Evolutionary conservation across 805 yeast genomes (phyloP).

Genomic region (Starmera amethionina): DNA sequence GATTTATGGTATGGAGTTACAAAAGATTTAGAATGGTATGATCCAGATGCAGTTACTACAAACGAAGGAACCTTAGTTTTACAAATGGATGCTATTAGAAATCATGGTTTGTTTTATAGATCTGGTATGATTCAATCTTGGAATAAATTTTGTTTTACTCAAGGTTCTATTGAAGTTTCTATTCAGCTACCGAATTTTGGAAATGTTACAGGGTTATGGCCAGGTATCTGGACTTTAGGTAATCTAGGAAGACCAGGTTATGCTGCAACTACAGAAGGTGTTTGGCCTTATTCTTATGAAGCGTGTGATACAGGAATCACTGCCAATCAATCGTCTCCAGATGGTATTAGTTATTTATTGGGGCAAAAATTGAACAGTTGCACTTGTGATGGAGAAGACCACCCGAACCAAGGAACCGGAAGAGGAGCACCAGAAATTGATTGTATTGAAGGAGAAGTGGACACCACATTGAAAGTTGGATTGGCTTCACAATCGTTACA

Average conservation of each 20-base stretch:
- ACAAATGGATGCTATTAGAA: conserved; percentile 71
- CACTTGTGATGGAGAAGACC: conserved; percentile 74
- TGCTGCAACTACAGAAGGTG: conserved; percentile 79
- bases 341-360: conserved; percentile 78
- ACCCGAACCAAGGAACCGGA: conserved; percentile 80
- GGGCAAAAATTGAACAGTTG: conserved; percentile 76
- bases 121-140: conserved; percentile 90
- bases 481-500: conserved; percentile 88
- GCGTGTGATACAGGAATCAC: conserved; percentile 91
- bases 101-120: conserved; percentile 72
- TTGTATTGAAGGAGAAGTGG: conserved; percentile 76
- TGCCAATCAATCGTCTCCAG: conserved; percentile 83
- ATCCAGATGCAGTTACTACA: conserved; percentile 82
- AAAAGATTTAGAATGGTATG: conserved; percentile 87
- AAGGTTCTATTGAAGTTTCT: conserved; percentile 69
- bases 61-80: conserved; percentile 59
- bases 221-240: conserved; percentile 93
- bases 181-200: conserved; percentile 77
- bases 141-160: conserved; percentile 85
- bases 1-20: conserved; percentile 84
- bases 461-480: conserved; percentile 33
- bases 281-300: conserved; percentile 89
- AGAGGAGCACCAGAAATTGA: conserved; percentile 97
- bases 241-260: conserved; percentile 89
- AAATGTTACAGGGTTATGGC: conserved; percentile 79